Percentiles rank a stretch among this genome's conserved stretches.
Evolutionary conservation across 106 monocot genomes (phyloP).

Genomic region (Dendrobium nobile): DNA sequence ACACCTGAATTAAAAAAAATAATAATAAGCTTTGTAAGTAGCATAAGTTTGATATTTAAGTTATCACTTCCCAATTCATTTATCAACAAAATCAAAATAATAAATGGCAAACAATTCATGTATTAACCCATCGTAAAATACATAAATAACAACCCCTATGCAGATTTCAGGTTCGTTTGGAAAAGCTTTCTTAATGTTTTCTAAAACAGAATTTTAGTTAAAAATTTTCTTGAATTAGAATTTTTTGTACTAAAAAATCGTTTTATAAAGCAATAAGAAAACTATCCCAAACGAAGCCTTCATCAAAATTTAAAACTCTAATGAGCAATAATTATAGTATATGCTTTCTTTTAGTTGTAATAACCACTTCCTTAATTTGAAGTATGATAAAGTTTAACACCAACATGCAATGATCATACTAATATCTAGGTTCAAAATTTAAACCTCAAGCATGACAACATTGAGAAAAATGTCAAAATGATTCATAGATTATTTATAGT

Average conservation of each 20-base stretch:
- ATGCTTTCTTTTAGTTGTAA: not conserved
- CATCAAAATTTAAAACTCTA: not conserved
- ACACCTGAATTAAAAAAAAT: conserved; percentile 44
- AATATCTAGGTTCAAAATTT: not conserved
- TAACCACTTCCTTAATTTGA: not conserved
- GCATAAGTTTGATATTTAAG: not conserved
- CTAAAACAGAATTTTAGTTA: no score
- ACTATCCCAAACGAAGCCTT: not conserved
- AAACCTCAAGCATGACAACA: not conserved
- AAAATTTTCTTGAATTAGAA: no score
- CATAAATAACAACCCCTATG: not conserved
- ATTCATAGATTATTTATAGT: no score
- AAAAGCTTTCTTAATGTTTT: no score
- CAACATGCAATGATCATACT: not conserved
- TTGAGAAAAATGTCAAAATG: no score
- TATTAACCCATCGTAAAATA: not conserved
- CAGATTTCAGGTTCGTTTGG: not conserved
- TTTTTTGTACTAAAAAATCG: no score
- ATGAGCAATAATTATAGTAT: not conserved
- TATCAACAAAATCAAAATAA: not conserved
- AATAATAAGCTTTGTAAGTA: not conserved
- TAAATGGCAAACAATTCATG: not conserved
- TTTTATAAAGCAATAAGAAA: no score
- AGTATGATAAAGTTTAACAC: not conserved
- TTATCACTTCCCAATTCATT: not conserved